These are phyloP conservation scores for Colletotrichum sp. DNA, from an alignment of 2,329 filamentous ascomycete genomes.

Conservation along the genomic window DNA sequence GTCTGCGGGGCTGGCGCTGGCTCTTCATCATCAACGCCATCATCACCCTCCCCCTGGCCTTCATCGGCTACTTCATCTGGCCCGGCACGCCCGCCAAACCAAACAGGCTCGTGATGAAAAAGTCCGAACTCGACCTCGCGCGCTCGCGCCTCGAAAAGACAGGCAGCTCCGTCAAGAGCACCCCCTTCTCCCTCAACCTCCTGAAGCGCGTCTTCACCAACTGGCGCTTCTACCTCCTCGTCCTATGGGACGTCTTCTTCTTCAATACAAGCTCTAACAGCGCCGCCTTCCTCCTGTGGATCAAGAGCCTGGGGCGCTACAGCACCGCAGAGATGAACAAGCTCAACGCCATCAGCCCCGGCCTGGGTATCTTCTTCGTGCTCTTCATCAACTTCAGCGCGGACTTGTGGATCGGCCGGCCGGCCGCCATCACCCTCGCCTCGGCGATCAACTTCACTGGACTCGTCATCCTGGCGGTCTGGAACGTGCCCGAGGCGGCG, in stretches of 20 bases:
- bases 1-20: constrained; percentile 58
- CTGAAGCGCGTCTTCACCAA: constrained; percentile 40
- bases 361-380: constrained; percentile 61
- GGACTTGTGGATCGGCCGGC: constrained; percentile 57
- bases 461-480: constrained; percentile 56
- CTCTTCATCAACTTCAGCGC: constrained; percentile 60
- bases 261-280: constrained; percentile 59
- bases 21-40: constrained; percentile 55
- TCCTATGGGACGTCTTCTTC: constrained; percentile 59
- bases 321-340: constrained; percentile 52
- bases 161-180: constrained; percentile 42
- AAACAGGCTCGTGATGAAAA: constrained; percentile 50
- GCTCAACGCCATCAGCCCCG: constrained; percentile 56
- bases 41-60: constrained; percentile 1
- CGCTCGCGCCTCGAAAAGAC: constrained; percentile 43
- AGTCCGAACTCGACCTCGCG: constrained; percentile 51
- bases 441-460: constrained; percentile 57
- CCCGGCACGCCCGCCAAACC: constrained; percentile 40
- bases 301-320: constrained; percentile 59
- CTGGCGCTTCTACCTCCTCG: constrained; percentile 55
- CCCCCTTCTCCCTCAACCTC: constrained; percentile 34
- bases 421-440: constrained; percentile 60
- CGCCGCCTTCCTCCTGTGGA: constrained; percentile 56
- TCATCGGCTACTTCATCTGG: background rate
- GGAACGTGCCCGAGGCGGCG: constrained; percentile 59